A percentile compares a stretch with the other conserved stretches of the same genome.
These are phyloP conservation scores for Colletotrichum incanum DNA, from an alignment of 2,329 filamentous ascomycete species.

Conservation along the genomic window DNA sequence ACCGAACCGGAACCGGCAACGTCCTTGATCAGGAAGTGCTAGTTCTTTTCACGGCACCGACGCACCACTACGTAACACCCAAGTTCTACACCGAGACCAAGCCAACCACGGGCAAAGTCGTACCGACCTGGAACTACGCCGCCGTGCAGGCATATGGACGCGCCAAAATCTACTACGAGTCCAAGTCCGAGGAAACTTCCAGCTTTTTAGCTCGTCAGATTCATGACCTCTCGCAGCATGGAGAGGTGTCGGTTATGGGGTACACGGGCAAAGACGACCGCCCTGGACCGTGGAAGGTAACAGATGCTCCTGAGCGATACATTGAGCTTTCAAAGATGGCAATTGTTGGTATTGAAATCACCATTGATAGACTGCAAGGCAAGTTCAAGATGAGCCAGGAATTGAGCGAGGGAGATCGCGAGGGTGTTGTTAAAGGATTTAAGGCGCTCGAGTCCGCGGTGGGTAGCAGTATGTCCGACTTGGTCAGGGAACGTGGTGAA, in stretches of 20 bases:
- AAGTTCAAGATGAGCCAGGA: constrained; percentile 81
- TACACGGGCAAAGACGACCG: constrained; percentile 58
- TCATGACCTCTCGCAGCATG: constrained; percentile 64
- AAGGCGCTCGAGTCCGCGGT: constrained; percentile 51
- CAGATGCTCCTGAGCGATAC: constrained; percentile 71
- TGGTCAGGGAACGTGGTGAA: constrained; percentile 52
- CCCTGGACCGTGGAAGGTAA: constrained; percentile 67
- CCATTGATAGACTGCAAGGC: constrained; percentile 68
- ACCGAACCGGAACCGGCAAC: constrained; percentile 38
- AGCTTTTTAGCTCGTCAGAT: constrained; percentile 68
- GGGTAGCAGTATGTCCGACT: constrained; percentile 50
- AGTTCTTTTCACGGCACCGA: constrained; percentile 72
- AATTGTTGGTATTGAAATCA: constrained; percentile 74
- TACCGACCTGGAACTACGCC: constrained; percentile 80
- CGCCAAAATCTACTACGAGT: constrained; percentile 68
- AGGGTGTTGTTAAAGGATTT: constrained; percentile 73
- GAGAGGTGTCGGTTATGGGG: constrained; percentile 71
- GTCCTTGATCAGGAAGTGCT: constrained; percentile 69
- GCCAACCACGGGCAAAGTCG: constrained; percentile 75
- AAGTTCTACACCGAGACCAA: constrained; percentile 80
- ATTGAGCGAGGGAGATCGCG: constrained; percentile 64
- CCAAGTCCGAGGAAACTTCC: constrained; percentile 60
- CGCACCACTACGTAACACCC: constrained; percentile 77
- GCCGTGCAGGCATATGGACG: constrained; percentile 76
- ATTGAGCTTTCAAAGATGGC: constrained; percentile 70